Evolutionary conservation across 1,284 basidiomycete species (phyloP), one percentile per base, ranked within the genome.

Genomic region (Bjerkandera adusta): DNA sequence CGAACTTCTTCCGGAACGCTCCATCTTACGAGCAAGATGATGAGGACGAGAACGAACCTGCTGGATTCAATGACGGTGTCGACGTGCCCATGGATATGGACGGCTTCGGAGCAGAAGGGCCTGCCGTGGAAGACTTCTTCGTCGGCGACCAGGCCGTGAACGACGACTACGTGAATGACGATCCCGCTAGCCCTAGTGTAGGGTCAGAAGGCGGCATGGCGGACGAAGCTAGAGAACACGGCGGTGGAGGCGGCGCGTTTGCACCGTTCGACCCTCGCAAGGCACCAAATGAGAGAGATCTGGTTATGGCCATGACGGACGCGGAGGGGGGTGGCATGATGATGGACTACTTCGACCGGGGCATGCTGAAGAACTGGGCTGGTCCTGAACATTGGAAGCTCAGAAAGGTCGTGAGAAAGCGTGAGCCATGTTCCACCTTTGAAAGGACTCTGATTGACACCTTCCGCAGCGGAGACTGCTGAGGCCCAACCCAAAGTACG

Each of bases 361-460:
- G 80, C 30, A 79, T 93, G 61, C 76, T 87, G 61, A 97, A 92
- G 75, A 96, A 94, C 58, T 99, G 96, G 96, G 96, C 97, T 3
- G 96, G 97, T 4, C 96, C 96, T 8, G 93, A 98, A 65, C 97
- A 99, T 65, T 99, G 96, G 96, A 98, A 97, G 65, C 67, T 98
- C 57, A 72, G 86, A 47, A 88, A 84, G 60, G 75, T 83, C 24
- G 75, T 92, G 37, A 77, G 85, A 46, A 81, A 80, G 71, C 77
- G 91, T 93, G 55, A 67, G 81, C 68, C 27, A n/a, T 12, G 27
- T 15, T 43, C 22, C 18, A 24, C 16, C 25, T 33, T 47, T 43
- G 20, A 27, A 7, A n/a, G n/a, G 30, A 11, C 24, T 21, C 25
- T 48, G 47, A 35, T 30, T 47, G 5, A 49, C 40, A 43, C 33